phyloP scores from a whole-genome alignment of 1,139 yeast species.

The Lodderomyces theae region DNA sequence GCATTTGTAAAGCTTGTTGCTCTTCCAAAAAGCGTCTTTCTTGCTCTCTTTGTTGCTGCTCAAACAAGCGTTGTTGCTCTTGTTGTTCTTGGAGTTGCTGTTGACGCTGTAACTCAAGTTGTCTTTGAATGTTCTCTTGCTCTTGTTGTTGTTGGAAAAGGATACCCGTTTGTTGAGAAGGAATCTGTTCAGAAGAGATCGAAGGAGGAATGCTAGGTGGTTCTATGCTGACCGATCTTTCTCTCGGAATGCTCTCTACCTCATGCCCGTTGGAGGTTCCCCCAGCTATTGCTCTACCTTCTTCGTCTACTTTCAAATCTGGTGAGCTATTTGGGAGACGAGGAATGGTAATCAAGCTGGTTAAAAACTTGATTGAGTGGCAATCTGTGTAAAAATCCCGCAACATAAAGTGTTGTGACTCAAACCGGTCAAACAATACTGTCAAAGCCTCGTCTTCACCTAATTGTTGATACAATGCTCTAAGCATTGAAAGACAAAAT shows the following conservation, averaged over 20 bases:
- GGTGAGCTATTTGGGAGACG: conserved; percentile 68
- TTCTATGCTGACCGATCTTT: conserved; percentile 31
- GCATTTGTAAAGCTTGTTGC: conserved; percentile 66
- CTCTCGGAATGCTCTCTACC: conserved; percentile 29
- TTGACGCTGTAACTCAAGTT: conserved; percentile 46
- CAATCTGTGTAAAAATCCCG: conserved; percentile 90
- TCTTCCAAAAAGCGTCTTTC: conserved; percentile 40
- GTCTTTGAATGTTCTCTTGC: conserved; percentile 67
- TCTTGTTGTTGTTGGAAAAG: conserved; percentile 54
- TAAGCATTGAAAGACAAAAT: conserved; percentile 83
- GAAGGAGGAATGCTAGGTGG: conserved; percentile 29
- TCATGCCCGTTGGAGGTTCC: conserved; percentile 17
- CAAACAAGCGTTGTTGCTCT: conserved; percentile 61
- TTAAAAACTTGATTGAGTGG: conserved; percentile 76
- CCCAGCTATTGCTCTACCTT: conserved; percentile 30
- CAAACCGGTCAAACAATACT: conserved; percentile 70
- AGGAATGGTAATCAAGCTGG: conserved; percentile 84
- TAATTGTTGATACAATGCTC: conserved; percentile 80
- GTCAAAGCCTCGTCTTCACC: conserved; percentile 76
- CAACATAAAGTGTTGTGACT: conserved; percentile 75
- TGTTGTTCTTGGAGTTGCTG: conserved; percentile 47
- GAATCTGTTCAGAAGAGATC: conserved; percentile 42
- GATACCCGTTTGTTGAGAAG: conserved; percentile 49
- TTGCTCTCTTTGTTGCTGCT: conserved; percentile 75
- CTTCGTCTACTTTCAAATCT: conserved; percentile 56